Conservation (phyloP, 202 grass and related monocot species). For the Elaeis oleifera region DNA sequence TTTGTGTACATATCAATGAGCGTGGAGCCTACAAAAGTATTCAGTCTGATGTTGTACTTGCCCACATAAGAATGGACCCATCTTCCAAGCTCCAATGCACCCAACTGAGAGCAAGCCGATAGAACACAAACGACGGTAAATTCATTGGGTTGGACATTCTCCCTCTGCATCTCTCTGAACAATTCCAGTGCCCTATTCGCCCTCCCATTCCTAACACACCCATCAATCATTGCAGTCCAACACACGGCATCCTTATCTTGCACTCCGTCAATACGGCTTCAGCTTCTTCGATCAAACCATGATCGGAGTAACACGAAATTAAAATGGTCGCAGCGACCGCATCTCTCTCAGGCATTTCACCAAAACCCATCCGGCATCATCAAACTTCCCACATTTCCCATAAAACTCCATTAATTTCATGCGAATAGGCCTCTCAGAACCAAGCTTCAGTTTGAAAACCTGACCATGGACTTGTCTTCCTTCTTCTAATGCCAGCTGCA, state of each 20-base stretch:
- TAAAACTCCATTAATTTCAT: constrained; percentile 32
- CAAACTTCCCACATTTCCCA: constrained; percentile 2
- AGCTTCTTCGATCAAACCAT: constrained; percentile 19
- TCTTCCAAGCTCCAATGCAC: constrained; percentile 27
- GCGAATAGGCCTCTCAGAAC: constrained; percentile 7
- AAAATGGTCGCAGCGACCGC: constrained; percentile 26
- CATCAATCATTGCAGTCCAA: constrained; percentile 25
- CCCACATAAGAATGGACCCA: constrained; percentile 23
- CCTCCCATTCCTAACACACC: constrained; percentile 15
- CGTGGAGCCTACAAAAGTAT: constrained; percentile 14
- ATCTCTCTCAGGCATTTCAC: constrained; percentile 25
- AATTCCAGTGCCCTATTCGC: constrained; percentile 12
- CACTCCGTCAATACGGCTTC: neutral
- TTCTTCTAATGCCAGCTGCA: neutral
- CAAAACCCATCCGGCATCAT: constrained; percentile 15
- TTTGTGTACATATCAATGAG: constrained; percentile 24
- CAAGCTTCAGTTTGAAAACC: constrained; percentile 7
- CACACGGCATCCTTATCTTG: constrained; percentile 20
- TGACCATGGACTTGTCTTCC: constrained; percentile 28
- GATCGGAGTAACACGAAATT: constrained; percentile 7
- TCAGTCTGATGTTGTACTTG: neutral
- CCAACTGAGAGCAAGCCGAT: constrained; percentile 14
- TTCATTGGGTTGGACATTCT: constrained; percentile 16
- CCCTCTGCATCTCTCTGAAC: constrained; percentile 25
- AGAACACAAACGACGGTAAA: constrained; percentile 21